Conservation (phyloP, 192 early-diverging fungal species). For the Glomus cerebriforme region DNA sequence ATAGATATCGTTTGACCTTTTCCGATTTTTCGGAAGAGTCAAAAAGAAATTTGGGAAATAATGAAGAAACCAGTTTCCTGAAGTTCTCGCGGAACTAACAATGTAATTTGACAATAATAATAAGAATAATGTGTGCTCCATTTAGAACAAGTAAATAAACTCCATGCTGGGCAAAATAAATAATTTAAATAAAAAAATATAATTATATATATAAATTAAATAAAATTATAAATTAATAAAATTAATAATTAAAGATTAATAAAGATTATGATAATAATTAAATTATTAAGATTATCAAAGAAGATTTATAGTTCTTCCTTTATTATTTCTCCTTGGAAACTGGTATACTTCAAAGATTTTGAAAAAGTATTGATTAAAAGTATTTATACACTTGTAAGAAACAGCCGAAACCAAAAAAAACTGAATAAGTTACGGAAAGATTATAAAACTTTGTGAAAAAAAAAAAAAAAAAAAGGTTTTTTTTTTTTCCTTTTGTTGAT, state of each 20-base stretch:
- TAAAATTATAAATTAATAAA: not conserved
- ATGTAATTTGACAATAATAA: constrained; percentile 27
- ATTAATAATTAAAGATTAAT: constrained; percentile 14
- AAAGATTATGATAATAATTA: not conserved
- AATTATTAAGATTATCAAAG: not conserved
- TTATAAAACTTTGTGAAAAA: not conserved
- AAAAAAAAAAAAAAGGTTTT: not conserved
- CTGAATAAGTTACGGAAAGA: not conserved
- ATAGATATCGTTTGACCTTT: constrained; percentile 13
- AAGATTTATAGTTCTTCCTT: not conserved
- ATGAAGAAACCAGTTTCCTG: constrained; percentile 17
- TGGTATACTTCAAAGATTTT: not conserved
- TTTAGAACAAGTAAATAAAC: constrained; percentile 20
- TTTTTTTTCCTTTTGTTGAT: not conserved
- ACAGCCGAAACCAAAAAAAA: too few species aligned
- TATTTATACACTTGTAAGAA: too few species aligned
- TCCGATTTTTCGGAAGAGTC: constrained; percentile 19
- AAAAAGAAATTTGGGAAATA: constrained; percentile 13
- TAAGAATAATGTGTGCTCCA: constrained; percentile 27
- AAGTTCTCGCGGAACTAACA: constrained; percentile 31
- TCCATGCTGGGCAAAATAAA: constrained; percentile 29
- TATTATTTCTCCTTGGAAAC: not conserved
- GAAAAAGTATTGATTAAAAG: not conserved
- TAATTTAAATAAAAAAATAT: constrained; percentile 8
- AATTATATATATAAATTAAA: constrained; percentile 18